These are phyloP conservation scores for Fusarium aywerte DNA, from an alignment of 2,329 filamentous ascomycete species.

Conservation along the genomic window DNA sequence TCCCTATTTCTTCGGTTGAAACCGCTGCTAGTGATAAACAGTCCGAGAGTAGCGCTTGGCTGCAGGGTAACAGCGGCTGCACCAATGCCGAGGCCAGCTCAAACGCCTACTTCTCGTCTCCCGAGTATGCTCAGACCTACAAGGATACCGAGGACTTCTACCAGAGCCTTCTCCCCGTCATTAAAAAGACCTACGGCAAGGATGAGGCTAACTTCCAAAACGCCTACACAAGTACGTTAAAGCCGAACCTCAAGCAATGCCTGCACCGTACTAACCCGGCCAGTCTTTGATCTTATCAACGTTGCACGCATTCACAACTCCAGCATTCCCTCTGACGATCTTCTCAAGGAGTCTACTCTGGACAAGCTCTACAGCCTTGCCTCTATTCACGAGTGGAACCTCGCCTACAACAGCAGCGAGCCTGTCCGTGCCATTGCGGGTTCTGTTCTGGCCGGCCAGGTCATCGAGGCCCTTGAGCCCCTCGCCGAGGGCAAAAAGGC, in stretches of 20 bases:
- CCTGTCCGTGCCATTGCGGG: conserved; percentile 68
- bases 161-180: conserved; percentile 62
- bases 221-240: conserved; percentile 67
- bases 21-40: conserved; percentile 65
- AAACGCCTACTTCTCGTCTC: conserved; percentile 63
- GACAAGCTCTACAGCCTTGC: conserved; percentile 77
- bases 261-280: conserved; percentile 3
- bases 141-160: conserved; percentile 70
- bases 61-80: conserved; percentile 69
- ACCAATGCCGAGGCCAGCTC: conserved; percentile 65
- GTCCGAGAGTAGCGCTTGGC: conserved; percentile 66
- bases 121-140: conserved; percentile 58
- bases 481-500: conserved; percentile 57
- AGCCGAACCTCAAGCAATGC: conserved; percentile 62
- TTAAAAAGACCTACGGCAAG: conserved; percentile 63
- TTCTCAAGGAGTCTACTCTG: conserved; percentile 70
- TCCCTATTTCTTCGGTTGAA: conserved; percentile 74
- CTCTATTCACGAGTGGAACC: conserved; percentile 81
- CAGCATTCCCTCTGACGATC: conserved; percentile 65
- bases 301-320: conserved; percentile 70
- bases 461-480: conserved; percentile 63
- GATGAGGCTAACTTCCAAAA: conserved; percentile 65
- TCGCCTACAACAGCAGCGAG: conserved; percentile 83
- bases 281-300: conserved; percentile 70
- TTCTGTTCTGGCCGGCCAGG: conserved; percentile 65